Base-by-base conservation (phyloP, 345 rosid species). In the Geranium brycei region DNA sequence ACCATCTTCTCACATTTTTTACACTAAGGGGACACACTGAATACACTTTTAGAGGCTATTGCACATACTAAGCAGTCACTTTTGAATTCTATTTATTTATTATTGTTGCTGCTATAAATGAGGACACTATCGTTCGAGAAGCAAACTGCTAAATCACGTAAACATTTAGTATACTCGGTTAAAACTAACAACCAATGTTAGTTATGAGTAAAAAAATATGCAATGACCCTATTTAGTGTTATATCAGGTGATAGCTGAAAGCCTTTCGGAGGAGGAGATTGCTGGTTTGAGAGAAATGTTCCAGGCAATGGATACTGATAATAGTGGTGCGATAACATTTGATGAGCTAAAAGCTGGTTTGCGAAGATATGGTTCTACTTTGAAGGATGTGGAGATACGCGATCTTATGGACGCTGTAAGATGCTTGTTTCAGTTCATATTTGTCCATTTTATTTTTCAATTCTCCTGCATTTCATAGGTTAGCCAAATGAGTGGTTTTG, bases 391-490 rank as follows among this genome's bases (percentile, higher is more conserved):
- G n/a, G 97, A 93, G 84, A 93, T 93, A 53, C 91, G 90, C 38
- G 87, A 86, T 78, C 99, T 93, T 59, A 93, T 93, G 99, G 95
- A 87, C 74, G 97, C 99, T 18, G 99, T 93, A 83, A 75, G 91
- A 67, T 60, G 58, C 68, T 69, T 68, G 65, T 19, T 72, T 68
- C 63, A 14, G 31, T 32, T 18, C 53, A 8, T 47, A 8, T 13
- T 13, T 47, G 53, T 47, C 41, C 41, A 35, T 7, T 35, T 35
- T 35, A 35, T 35, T 35, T 35, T 35, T 35, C 41, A 35, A 4
- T 35, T 35, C 41, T 35, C 41, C 41, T 35, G 1, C 41, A 1
- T 35, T 35, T 35, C 7, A 35, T 35, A 35, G 41, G 41, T 35
- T 35, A 35, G 10, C 41, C 41, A 35, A 35, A 35, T 35, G 41